Conservation (phyloP, 2,329 filamentous ascomycete genomes). For the Aspergillus sp. region DNA sequence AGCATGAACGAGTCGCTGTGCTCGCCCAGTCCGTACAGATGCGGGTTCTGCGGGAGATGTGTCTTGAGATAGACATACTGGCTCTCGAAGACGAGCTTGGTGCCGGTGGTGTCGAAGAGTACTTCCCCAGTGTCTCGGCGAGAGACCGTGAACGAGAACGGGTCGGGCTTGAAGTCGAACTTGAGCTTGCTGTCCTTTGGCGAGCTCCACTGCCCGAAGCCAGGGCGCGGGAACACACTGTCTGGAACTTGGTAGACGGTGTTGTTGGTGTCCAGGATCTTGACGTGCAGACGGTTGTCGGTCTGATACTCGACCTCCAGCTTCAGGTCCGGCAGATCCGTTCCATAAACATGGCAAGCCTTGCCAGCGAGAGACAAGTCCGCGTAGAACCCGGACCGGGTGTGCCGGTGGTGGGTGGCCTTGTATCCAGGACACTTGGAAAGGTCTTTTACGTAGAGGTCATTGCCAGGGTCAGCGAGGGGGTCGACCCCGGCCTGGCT, state of each 20-base stretch:
- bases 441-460: constrained; percentile 51
- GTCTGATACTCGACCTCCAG: constrained; percentile 63
- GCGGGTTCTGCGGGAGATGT: constrained; percentile 64
- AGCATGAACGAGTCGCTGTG: constrained; percentile 70
- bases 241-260: constrained; percentile 74
- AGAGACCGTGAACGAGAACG: constrained; percentile 67
- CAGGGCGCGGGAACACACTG: constrained; percentile 64
- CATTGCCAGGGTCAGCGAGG: constrained; percentile 17
- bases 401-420: constrained; percentile 32
- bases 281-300: constrained; percentile 66
- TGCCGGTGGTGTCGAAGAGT: constrained; percentile 67
- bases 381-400: constrained; percentile 59
- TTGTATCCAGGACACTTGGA: constrained; percentile 41
- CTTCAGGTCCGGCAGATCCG: constrained; percentile 56
- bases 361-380: constrained; percentile 67
- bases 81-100: constrained; percentile 69
- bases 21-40: constrained; percentile 78
- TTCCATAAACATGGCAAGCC: constrained; percentile 62
- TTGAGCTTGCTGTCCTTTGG: constrained; percentile 48
- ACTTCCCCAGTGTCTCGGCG: constrained; percentile 31
- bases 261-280: constrained; percentile 69
- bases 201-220: constrained; percentile 22
- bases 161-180: constrained; percentile 55
- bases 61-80: constrained; percentile 76
- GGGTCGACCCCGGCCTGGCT: constrained; percentile 26